Percentiles rank a stretch among this genome's conserved stretches.
Evolutionary conservation across 73 alveolate species (phyloP).

Genomic region (Paramecium biaurelia): DNA sequence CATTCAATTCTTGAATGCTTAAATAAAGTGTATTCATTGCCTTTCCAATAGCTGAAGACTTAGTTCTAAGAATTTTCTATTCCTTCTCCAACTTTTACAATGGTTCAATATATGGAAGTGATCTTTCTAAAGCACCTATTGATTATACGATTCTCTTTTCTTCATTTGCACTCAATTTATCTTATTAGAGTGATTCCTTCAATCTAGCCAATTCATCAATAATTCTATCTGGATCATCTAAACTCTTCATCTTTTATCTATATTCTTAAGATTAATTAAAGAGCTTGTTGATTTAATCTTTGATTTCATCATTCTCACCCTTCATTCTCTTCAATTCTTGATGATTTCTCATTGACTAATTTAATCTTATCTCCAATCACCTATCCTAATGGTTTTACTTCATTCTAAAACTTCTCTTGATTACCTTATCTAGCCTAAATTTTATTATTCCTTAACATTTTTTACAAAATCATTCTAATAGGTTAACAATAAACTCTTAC

Average conservation of each 20-base stretch:
- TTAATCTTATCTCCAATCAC: background rate
- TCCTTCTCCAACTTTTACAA: background rate
- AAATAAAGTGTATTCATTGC: background rate
- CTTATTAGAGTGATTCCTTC: conserved; percentile 27
- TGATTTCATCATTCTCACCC: background rate
- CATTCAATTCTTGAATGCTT: background rate
- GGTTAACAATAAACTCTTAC: background rate
- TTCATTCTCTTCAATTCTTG: background rate
- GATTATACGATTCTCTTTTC: background rate
- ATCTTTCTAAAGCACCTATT: background rate
- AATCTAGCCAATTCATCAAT: conserved; percentile 28
- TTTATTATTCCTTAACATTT: background rate
- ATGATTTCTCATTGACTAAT: background rate
- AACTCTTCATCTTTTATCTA: conserved; percentile 31
- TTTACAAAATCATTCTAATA: background rate
- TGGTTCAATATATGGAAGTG: conserved; percentile 27
- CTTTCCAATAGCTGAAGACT: background rate
- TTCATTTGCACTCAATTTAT: conserved; percentile 11
- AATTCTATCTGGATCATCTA: background rate
- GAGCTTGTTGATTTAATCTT: background rate
- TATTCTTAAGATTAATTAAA: background rate
- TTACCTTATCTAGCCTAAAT: conserved; percentile 6
- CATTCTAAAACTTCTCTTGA: background rate
- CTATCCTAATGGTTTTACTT: conserved; percentile 31
- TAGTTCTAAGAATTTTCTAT: background rate